Percentiles rank a stretch among this genome's conserved stretches.
phyloP scores from a whole-genome alignment of 768 basidiomycete species.

The Albatrellus ellisii region DNA sequence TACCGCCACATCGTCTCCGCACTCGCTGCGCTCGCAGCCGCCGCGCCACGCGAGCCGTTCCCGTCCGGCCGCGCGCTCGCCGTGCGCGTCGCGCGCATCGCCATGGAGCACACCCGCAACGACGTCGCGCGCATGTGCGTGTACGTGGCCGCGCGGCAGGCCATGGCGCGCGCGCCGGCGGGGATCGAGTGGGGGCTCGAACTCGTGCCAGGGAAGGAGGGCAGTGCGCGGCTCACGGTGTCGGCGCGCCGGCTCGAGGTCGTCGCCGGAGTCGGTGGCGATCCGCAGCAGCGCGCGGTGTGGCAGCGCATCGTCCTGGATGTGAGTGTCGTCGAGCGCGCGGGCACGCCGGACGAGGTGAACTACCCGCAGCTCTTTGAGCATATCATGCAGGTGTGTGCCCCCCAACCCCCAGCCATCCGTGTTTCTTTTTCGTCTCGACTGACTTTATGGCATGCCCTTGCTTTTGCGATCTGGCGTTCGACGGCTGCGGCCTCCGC shows the following conservation, averaged over 20 bases:
- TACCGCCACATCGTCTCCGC: slow-evolving; percentile 28
- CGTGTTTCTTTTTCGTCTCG: neutral
- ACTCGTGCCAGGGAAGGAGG: slow-evolving; percentile 3
- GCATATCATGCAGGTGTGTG: slow-evolving; percentile 6
- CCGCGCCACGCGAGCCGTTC: slow-evolving; percentile 18
- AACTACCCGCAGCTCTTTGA: slow-evolving; percentile 5
- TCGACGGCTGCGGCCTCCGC: no score
- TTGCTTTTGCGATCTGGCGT: no score
- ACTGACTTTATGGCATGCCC: neutral
- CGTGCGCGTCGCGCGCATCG: slow-evolving; percentile 4
- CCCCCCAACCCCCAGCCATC: neutral
- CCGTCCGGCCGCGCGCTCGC: slow-evolving; percentile 6
- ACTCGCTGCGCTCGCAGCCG: slow-evolving; percentile 77
- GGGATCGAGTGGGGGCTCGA: slow-evolving; percentile 8
- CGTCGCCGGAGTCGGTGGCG: slow-evolving; percentile 2
- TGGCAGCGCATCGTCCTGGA: slow-evolving; percentile 8
- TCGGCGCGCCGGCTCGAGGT: slow-evolving; percentile 6
- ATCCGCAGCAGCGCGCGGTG: slow-evolving; percentile 3
- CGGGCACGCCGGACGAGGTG: neutral
- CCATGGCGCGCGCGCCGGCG: slow-evolving; percentile 4
- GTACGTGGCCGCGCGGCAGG: slow-evolving; percentile 4
- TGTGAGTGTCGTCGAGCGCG: slow-evolving; percentile 7
- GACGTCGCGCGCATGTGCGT: slow-evolving; percentile 4
- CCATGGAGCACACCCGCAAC: slow-evolving; percentile 5
- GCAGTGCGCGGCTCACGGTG: slow-evolving; percentile 1